A percentile compares a stretch with the other conserved stretches of the same genome.
These are phyloP conservation scores for Fraxinus nigra DNA, from an alignment of 305 asterid species.

Conservation along the genomic window DNA sequence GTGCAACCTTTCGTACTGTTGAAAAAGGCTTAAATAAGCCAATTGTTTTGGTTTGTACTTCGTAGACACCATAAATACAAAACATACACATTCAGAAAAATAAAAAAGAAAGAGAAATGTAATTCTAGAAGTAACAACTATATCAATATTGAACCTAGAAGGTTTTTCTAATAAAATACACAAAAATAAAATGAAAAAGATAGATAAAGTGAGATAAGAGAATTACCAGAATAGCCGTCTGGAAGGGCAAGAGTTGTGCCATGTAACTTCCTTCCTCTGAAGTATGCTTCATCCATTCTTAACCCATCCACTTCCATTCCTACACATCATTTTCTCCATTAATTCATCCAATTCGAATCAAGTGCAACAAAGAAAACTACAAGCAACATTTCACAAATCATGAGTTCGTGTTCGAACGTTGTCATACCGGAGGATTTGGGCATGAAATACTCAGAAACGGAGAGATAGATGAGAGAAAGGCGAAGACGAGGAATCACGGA, in stretches of 20 bases:
- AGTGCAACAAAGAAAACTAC: not conserved
- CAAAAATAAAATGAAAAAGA: not conserved
- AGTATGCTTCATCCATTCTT: conserved; percentile 75
- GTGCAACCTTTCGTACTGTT: not conserved
- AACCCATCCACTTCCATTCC: conserved; percentile 78
- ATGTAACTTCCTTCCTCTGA: conserved; percentile 82
- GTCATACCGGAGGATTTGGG: conserved; percentile 68
- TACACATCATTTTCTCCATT: conserved; percentile 7
- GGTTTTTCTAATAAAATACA: not conserved
- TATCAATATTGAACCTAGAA: not conserved
- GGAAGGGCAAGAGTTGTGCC: conserved; percentile 74
- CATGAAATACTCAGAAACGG: conserved; percentile 81
- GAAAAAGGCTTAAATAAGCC: not conserved
- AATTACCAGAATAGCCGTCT: conserved; percentile 64
- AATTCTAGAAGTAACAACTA: not conserved
- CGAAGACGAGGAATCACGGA: too few relatives aligned
- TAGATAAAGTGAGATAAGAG: not conserved
- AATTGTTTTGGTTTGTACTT: not conserved
- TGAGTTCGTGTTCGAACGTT: not conserved
- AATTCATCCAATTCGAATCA: conserved; percentile 1
- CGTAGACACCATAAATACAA: not conserved
- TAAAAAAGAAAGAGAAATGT: not conserved
- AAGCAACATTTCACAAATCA: not conserved
- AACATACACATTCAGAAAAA: not conserved
- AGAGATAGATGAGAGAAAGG: too few relatives aligned